Evolutionary conservation across 768 basidiomycete genomes (phyloP), one percentile per base, ranked within the genome.

Genomic region (Hygrophorus pudorinus): DNA sequence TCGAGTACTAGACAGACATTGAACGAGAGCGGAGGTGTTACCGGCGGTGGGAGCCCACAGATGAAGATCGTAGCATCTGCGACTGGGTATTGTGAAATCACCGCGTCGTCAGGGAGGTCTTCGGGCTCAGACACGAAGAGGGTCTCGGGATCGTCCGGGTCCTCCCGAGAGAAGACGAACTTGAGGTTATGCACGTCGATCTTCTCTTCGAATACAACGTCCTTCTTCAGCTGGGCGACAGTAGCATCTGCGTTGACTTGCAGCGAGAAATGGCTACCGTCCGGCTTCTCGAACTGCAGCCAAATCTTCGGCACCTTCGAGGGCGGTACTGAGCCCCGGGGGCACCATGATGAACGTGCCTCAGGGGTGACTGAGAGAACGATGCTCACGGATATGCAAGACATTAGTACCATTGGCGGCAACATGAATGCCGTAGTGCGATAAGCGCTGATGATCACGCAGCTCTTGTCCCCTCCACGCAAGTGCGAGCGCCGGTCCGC

Each of bases 131-230:
- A 17, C 11, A 16, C 38, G 24, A 35, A 9, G 18, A 45, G 38
- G 28, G n/a, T 24, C 6, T 30, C 42, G 14, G 3, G 13, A 29
- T 41, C 45, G n/a, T 40, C 35, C 16, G 45, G 14, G 18, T 37
- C 32, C 4, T 27, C 39, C 3, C 13, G 11, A 13, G 17, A 10
- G 4, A 41, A 30, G 4, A 34, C 14, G 24, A 12, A 42, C 21
- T 35, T 42, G 10, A 51, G 41, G 24, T 42, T 11, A n/a, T 16
- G n/a, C 6, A 46, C 49, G 5, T 36, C 46, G 7, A 48, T 21
- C 17, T 39, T 37, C 30, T 51, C 49, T 24, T 51, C 49, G 36
- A 51, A 33, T 14, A 36, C 10, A 16, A 51, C 45, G n/a, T 51
- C 36, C 16, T 41, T 31, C 28, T 39, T 43, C 8, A 51, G 42